Evolutionary conservation across 2,329 filamentous ascomycete genomes (phyloP), one percentile per base, ranked within the genome.

Genomic region (Epichloe glyceriae): DNA sequence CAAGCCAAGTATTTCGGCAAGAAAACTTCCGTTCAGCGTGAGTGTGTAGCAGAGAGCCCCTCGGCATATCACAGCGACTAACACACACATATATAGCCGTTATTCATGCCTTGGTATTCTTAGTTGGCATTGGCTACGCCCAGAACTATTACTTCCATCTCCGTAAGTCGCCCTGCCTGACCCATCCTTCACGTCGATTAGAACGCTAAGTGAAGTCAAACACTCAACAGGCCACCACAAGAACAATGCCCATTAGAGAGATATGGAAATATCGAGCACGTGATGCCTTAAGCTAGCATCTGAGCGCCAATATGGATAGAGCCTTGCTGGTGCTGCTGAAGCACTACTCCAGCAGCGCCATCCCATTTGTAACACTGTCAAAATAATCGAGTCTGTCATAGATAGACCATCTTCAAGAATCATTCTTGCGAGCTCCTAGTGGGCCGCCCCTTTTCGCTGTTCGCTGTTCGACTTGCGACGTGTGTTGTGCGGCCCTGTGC

Each of bases 71-170:
- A 17, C 26, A 49, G 51, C 57, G 37, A 61, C 54, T 19, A 51
- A 52, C 50, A 66, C 35, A 52, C 50, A 66, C 35, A 47, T 17
- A 50, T 53, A 3, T 47, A 98, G 93, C 93, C 58, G 80, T 98
- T 66, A 77, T 95, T 63, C 93, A 98, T 72, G 78, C 82, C 62
- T 85, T 98, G 63, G 83, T 79, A 61, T 76, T 81, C 67, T 74
- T 98, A 56, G 73, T 95, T 58, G 72, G 81, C 59, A 68, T 97
- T 61, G 91, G 93, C 64, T 98, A 98, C 73, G 86, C 86, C 63
- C 88, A 97, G 76, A 90, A 95, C 77, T 98, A 98, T 84, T 97
- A 98, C 82, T 97, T 95, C 87, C 94, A 98, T 75, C 80, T 98
- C 66, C 88, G 93, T 98, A 83, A 73, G 88, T 82, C 50, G 51